Base-by-base conservation (phyloP, 768 basidiomycete species). In the Punctularia strigosozonata region DNA sequence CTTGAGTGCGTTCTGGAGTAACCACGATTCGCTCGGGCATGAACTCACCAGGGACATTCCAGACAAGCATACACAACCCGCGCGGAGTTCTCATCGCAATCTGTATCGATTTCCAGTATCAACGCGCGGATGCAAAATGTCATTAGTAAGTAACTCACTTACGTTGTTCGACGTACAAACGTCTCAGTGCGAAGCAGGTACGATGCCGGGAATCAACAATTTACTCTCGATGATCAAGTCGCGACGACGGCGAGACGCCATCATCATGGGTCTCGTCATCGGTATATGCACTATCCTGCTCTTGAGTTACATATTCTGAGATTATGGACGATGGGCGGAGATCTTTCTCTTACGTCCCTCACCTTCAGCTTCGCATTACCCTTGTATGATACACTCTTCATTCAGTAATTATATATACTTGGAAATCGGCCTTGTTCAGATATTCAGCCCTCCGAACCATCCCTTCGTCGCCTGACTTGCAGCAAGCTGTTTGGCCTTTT, bases 21-120 rank as follows among this genome's bases (percentile, higher is more conserved):
- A 4, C 15, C 34, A 32, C 36, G 25, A 38, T 36, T 42, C 22
- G 25, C 39, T 37, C 20, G 31, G 37, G 39, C 19, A 22, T 39
- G 26, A 25, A 39, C 24, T 33, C 43, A 36, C 31, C 23, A 24
- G 38, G 41, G 21, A 22, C 31, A 21, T 25, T 38, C 13, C 55
- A 97, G 91, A 31, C 95, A 98, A 76, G 95, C 94, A 21, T 92
- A 97, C 53, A 95, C 90, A 53, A 97, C 94, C 3, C 80, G 95
- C 22, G 75, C 87, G 17, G 94, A 97, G 59, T 97, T 99, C 60
- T 64, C 73, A 20, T 73, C 77, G 32, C 95, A 99, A 58, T 69
- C 90, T 23, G 57, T 68, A 8, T 75, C 82, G 17, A 60, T 99
- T 28, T 62, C 75, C 6, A 69, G 77, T 13, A 87, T 99, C 46